Percentiles rank a stretch among this genome's conserved stretches.
Conservation (phyloP, 352 stramenopile species). For the Phytophthora hibernalis region DNA sequence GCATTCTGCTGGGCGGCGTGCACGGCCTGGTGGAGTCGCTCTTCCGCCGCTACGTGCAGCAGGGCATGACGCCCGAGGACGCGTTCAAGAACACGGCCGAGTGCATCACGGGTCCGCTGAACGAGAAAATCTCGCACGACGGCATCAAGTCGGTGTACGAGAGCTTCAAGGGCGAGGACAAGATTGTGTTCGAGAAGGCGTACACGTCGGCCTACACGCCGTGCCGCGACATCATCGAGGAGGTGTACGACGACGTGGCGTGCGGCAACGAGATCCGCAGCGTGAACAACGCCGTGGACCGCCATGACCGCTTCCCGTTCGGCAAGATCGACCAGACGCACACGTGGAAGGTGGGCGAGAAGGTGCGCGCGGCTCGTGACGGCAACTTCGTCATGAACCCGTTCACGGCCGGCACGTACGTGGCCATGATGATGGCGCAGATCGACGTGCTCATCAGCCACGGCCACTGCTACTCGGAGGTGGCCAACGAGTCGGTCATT, state of each 20-base stretch:
- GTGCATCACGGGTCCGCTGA: slow-evolving; percentile 97
- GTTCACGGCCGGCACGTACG: slow-evolving; percentile 97
- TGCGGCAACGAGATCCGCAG: slow-evolving; percentile 98
- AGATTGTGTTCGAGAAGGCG: slow-evolving; percentile 94
- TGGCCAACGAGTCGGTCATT: slow-evolving; percentile 99
- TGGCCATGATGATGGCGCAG: slow-evolving; percentile 99
- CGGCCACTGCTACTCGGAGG: slow-evolving; percentile 97
- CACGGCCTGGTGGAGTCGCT: slow-evolving; percentile 98
- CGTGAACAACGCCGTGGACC: slow-evolving; percentile 97
- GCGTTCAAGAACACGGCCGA: slow-evolving; percentile 97
- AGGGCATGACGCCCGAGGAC: slow-evolving; percentile 95
- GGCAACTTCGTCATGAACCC: slow-evolving; percentile 98
- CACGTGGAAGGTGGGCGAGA: slow-evolving; percentile 97
- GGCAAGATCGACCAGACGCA: slow-evolving; percentile 98
- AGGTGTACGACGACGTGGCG: slow-evolving; percentile 98
- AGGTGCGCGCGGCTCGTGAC: slow-evolving; percentile 94
- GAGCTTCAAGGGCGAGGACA: slow-evolving; percentile 92
- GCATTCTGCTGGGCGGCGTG: slow-evolving; percentile 97
- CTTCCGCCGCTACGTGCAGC: slow-evolving; percentile 96
- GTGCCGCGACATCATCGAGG: slow-evolving; percentile 97
- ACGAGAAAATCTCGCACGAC: slow-evolving; percentile 97
- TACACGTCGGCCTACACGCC: slow-evolving; percentile 97
- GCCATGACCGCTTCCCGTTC: slow-evolving; percentile 95
- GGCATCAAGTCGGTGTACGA: slow-evolving; percentile 98
- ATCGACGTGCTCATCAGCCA: slow-evolving; percentile 97